These are phyloP conservation scores for Lathyrus aphaca DNA, from an alignment of 306 rosid genomes.

Conservation along the genomic window DNA sequence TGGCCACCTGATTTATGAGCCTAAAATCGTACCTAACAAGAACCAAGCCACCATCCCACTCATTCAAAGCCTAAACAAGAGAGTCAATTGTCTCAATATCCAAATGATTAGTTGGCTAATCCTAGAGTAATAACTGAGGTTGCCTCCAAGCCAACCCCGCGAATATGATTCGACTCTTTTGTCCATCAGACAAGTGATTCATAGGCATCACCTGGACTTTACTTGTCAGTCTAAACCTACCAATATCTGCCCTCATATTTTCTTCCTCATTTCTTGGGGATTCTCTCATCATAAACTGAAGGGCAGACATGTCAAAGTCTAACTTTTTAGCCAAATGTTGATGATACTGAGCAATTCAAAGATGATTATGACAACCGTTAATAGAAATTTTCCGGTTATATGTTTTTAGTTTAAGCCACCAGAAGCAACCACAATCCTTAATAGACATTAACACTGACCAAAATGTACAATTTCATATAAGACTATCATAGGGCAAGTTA, in stretches of 20 bases:
- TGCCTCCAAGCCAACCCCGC: constrained; percentile 95
- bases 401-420: too few species aligned
- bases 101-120: constrained; percentile 96
- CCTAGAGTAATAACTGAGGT: constrained; percentile 82
- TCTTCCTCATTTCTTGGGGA: constrained; percentile 95
- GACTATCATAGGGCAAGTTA: too few species aligned
- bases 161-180: constrained; percentile 85
- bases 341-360: constrained; percentile 90
- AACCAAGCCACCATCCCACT: constrained; percentile 98
- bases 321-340: constrained; percentile 93
- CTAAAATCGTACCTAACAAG: constrained; percentile 97
- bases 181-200: constrained; percentile 96
- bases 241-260: constrained; percentile 92
- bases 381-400: too few species aligned
- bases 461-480: too few species aligned
- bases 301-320: constrained; percentile 84
- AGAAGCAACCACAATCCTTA: too few species aligned
- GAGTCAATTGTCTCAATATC: constrained; percentile 98
- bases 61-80: constrained; percentile 90
- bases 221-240: constrained; percentile 87
- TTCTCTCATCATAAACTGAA: constrained; percentile 79
- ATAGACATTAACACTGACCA: too few species aligned
- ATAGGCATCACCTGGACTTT: constrained; percentile 99
- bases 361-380: constrained; percentile 98
- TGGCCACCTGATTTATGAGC: constrained; percentile 95